These are phyloP conservation scores for Alternaria ventricosa DNA, from an alignment of 2,329 filamentous ascomycete genomes.

Conservation along the genomic window DNA sequence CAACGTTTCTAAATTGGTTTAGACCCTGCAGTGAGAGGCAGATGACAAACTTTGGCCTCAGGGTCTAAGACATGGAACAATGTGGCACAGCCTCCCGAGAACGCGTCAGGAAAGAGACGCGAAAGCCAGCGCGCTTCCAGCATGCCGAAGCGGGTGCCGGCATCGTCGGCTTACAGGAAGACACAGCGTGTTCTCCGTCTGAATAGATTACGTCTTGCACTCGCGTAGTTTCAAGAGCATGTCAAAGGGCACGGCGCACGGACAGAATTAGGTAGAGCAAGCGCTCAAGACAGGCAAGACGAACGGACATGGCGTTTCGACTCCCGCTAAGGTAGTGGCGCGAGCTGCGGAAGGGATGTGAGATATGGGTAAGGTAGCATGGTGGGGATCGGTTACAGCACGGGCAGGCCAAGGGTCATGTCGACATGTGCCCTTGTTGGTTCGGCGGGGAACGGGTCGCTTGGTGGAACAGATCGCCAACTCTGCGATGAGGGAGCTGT, in stretches of 20 bases:
- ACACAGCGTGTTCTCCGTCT: background rate
- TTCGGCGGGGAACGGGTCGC: slow-evolving; percentile 41
- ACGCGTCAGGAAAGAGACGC: slow-evolving; percentile 28
- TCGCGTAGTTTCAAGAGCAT: slow-evolving; percentile 11
- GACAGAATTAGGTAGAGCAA: slow-evolving; percentile 3
- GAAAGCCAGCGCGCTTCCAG: background rate
- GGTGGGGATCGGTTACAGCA: slow-evolving; percentile 43
- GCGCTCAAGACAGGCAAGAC: slow-evolving; percentile 21
- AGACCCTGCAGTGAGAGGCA: slow-evolving; percentile 42
- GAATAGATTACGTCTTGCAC: background rate
- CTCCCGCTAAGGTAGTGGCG: slow-evolving; percentile 38
- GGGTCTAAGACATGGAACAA: slow-evolving; percentile 41
- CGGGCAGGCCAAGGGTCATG: slow-evolving; percentile 33
- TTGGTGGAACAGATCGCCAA: slow-evolving; percentile 46
- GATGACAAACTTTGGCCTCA: slow-evolving; percentile 41
- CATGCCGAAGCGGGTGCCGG: slow-evolving; percentile 6
- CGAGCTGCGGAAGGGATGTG: slow-evolving; percentile 46
- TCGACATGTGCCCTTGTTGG: slow-evolving; percentile 34
- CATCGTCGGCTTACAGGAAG: background rate
- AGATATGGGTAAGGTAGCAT: slow-evolving; percentile 43
- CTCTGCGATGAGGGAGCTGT: slow-evolving; percentile 21
- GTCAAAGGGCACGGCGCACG: slow-evolving; percentile 5
- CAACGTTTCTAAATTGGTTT: slow-evolving; percentile 19
- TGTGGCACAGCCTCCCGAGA: slow-evolving; percentile 37
- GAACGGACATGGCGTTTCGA: slow-evolving; percentile 44